Conservation (phyloP, 1,284 basidiomycete genomes). For the Sporisorium iseilematis-ciliati region DNA sequence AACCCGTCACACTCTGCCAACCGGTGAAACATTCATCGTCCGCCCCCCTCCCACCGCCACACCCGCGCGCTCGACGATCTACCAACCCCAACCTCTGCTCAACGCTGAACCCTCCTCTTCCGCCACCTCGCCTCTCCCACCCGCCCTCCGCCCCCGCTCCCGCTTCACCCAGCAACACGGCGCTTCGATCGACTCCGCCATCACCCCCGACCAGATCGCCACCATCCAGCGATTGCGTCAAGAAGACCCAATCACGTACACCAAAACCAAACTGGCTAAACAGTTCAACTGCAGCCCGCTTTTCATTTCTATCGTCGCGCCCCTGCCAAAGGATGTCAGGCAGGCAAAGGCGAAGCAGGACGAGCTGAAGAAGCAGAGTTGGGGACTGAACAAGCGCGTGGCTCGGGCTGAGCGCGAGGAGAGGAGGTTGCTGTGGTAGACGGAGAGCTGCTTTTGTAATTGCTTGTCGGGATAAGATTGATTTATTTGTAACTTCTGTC, state of each 20-base stretch:
- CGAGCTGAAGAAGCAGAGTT: slow-evolving; percentile 42
- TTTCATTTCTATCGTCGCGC: slow-evolving; percentile 65
- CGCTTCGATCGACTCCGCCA: slow-evolving; percentile 6
- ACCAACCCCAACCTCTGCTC: slow-evolving; percentile 49
- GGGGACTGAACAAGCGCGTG: slow-evolving; percentile 65
- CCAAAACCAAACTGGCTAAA: slow-evolving; percentile 54
- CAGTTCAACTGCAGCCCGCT: slow-evolving; percentile 59
- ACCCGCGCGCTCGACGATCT: slow-evolving; percentile 38
- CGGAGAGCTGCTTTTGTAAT: neutral
- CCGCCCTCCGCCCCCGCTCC: slow-evolving; percentile 38
- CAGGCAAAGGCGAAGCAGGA: slow-evolving; percentile 45
- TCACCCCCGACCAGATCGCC: slow-evolving; percentile 57
- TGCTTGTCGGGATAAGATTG: too few relatives aligned
- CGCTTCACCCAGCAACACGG: slow-evolving; percentile 5
- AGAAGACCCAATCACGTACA: slow-evolving; percentile 54
- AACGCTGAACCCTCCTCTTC: slow-evolving; percentile 21
- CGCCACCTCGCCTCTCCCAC: slow-evolving; percentile 33
- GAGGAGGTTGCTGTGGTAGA: slow-evolving; percentile 54
- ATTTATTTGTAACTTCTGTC: too few relatives aligned
- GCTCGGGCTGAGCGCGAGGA: slow-evolving; percentile 50
- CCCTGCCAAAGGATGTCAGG: slow-evolving; percentile 52
- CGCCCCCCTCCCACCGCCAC: slow-evolving; percentile 57
- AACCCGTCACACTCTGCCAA: slow-evolving; percentile 48
- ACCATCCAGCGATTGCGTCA: slow-evolving; percentile 58
- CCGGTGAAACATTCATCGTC: slow-evolving; percentile 65